phyloP scores from a whole-genome alignment of 495 filamentous ascomycete species.

The Geopyxis carbonaria region DNA sequence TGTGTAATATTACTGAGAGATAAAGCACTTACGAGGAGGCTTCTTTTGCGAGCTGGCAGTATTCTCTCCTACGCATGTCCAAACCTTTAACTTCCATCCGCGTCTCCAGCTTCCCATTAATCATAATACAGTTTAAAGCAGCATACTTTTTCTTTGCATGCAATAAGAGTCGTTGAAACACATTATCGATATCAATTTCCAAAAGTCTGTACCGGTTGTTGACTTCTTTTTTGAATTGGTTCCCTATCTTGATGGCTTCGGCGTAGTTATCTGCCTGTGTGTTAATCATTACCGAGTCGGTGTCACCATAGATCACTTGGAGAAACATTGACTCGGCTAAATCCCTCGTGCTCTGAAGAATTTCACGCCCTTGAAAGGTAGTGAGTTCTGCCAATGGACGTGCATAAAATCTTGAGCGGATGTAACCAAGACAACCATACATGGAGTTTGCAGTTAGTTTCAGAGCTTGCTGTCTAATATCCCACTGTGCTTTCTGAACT shows the following conservation, averaged over 20 bases:
- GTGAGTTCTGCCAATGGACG: constrained; percentile 88
- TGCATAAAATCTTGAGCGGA: constrained; percentile 89
- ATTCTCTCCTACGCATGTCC: constrained; percentile 93
- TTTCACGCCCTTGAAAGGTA: constrained; percentile 93
- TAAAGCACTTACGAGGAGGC: constrained; percentile 67
- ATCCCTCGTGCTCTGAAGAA: constrained; percentile 85
- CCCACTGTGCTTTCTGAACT: constrained; percentile 58
- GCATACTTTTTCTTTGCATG: constrained; percentile 99
- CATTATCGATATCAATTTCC: constrained; percentile 96
- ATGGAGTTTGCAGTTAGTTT: constrained; percentile 98
- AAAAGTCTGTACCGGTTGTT: constrained; percentile 80
- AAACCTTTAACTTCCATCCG: constrained; percentile 96
- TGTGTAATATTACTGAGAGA: constrained; percentile 68
- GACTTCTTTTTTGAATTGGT: constrained; percentile 59
- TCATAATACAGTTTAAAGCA: constrained; percentile 79
- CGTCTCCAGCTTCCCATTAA: constrained; percentile 76
- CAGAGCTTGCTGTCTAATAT: constrained; percentile 90
- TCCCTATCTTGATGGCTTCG: constrained; percentile 31
- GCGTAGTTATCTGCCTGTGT: constrained; percentile 87
- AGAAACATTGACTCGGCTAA: constrained; percentile 75
- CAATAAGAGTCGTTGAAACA: constrained; percentile 80
- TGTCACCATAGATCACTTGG: constrained; percentile 94
- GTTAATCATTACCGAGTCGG: constrained; percentile 99
- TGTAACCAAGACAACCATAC: constrained; percentile 97
- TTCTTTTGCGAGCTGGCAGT: constrained; percentile 85